These are phyloP conservation scores for Fistulina hepatica DNA, from an alignment of 1,284 basidiomycete species.

Conservation along the genomic window DNA sequence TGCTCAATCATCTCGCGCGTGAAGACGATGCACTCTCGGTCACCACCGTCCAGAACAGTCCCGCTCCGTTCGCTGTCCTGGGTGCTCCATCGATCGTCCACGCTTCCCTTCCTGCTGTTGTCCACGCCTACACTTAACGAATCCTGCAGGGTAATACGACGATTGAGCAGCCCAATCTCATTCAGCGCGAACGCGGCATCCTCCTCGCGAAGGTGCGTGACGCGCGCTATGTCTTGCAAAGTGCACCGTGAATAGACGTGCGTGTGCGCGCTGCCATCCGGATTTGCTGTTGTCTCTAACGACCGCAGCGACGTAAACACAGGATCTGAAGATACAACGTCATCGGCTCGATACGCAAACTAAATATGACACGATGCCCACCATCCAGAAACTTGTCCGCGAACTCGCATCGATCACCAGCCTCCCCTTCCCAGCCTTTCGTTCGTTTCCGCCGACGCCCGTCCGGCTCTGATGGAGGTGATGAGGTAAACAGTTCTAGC, in stretches of 20 bases:
- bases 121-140: constrained; percentile 13
- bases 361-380: too few species aligned
- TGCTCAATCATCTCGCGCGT: constrained; percentile 64
- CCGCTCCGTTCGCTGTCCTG: constrained; percentile 5
- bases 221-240: constrained; percentile 61
- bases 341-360: neutral
- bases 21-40: constrained; percentile 42
- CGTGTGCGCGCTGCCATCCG: constrained; percentile 55
- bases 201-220: constrained; percentile 75
- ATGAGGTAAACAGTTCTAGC: too few species aligned
- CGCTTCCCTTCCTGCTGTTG: constrained; percentile 8
- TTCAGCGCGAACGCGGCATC: constrained; percentile 83
- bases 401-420: constrained; percentile 27
- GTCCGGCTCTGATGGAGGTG: constrained; percentile 1
- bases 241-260: constrained; percentile 58
- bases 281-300: constrained; percentile 43
- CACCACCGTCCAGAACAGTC: constrained; percentile 17
- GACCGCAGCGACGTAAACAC: constrained; percentile 36
- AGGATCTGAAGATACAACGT: constrained; percentile 19
- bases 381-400: too few species aligned
- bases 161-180: constrained; percentile 70
- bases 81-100: constrained; percentile 14
- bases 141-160: constrained; percentile 19
- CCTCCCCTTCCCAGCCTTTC: constrained; percentile 61
- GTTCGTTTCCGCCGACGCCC: constrained; percentile 34